Conservation (phyloP, 2,329 filamentous ascomycete genomes). For the Biscogniauxia sp. region DNA sequence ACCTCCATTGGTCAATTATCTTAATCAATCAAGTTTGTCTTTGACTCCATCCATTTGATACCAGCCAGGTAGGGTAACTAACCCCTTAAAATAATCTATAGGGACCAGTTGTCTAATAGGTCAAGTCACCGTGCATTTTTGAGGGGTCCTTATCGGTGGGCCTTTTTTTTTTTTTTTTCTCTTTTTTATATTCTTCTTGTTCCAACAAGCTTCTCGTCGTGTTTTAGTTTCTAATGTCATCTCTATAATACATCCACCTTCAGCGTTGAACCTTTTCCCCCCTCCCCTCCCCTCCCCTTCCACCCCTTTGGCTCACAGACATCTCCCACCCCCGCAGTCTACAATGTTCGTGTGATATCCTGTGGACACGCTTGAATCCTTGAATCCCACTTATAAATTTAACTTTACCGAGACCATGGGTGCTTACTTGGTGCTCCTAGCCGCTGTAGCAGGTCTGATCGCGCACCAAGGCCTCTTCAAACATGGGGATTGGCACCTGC, state of each 20-base stretch:
- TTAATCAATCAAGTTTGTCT: no score
- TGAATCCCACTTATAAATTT: neutral
- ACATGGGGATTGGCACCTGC: slow-evolving; percentile 21
- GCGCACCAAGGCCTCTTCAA: slow-evolving; percentile 19
- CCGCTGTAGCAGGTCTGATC: slow-evolving; percentile 11
- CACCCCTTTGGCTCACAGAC: neutral
- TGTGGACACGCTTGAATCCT: neutral
- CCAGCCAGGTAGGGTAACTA: no score
- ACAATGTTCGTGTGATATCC: neutral
- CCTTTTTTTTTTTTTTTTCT: no score
- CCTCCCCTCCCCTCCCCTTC: no score
- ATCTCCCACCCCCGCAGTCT: neutral
- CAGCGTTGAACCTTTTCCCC: neutral
- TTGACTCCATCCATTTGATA: no score
- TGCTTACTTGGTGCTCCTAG: slow-evolving; percentile 1
- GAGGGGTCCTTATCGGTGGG: no score
- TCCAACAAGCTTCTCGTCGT: no score
- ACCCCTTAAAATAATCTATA: no score
- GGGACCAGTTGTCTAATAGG: no score
- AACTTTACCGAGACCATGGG: neutral
- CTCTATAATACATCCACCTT: neutral
- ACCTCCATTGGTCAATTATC: no score
- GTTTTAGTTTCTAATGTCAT: neutral
- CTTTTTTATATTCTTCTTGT: no score
- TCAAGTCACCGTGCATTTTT: no score